Base-by-base conservation (phyloP, 805 yeast species). In the Candida alai region DNA sequence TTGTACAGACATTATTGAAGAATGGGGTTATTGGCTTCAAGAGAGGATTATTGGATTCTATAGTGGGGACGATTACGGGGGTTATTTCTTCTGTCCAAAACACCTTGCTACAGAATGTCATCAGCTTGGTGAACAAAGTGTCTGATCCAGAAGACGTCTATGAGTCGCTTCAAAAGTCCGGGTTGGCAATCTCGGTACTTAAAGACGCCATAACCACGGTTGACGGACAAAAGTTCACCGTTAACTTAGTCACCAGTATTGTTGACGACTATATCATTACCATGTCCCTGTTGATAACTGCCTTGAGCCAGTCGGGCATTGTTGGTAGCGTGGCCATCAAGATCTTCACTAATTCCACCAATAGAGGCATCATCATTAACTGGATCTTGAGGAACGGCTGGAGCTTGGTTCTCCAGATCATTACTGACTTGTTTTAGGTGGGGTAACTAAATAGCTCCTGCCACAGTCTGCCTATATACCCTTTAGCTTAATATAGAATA, bases 161-260 rank as follows among this genome's bases (percentile, higher is more conserved):
- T 30, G 36, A 22, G 11, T 39, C 45, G 11, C 20, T 42, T 13
- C 31, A 42, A 6, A 39, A 42, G 34, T 42, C 45, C n/a, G 45
- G 45, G n/a, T 32, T 42, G 17, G 41, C 34, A n/a, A 32, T 40
- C 13, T 42, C 45, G 3, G 28, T 39, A 7, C 19, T 39, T 26
- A 35, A 39, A 15, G 43, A 40, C 24, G 31, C 31, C 13, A 22
- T 42, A 6, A 29, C 37, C 10, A 35, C 42, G 12, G 10, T 37
- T 10, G 38, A 39, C 27, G 42, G 42, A 21, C 35, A 36, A 33
- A 15, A n/a, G 1, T 42, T 42, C 16, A 24, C 37, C 9, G 41
- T 34, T 14, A 21, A 23, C 9, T 40, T 42, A 20, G 35, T 30
- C 8, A 32, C 41, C 8, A 19, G 27, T 2, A 30, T 37, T 12